Percentiles rank a stretch among this genome's conserved stretches.
phyloP scores from a whole-genome alignment of 495 filamentous ascomycete species.

The Talaromyces nanjingensis region DNA sequence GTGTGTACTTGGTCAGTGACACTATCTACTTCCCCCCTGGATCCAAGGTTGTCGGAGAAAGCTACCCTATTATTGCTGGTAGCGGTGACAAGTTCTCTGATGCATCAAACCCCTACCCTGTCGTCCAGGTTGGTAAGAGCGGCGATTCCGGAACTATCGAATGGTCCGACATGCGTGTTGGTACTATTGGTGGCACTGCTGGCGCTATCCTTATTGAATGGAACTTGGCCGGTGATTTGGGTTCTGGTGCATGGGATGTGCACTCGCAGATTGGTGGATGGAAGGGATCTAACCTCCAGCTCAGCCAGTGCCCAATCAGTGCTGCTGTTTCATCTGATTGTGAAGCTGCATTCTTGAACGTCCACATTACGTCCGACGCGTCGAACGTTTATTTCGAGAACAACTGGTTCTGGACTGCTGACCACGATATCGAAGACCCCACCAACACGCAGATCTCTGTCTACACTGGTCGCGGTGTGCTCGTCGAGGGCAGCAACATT shows the following conservation, averaged over 20 bases:
- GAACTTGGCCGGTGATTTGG: conserved; percentile 45
- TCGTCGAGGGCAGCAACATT: conserved; percentile 48
- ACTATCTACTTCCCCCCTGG: conserved; percentile 26
- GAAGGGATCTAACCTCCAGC: conserved; percentile 32
- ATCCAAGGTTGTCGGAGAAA: conserved; percentile 28
- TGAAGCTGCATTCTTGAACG: conserved; percentile 65
- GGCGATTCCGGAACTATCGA: conserved; percentile 39
- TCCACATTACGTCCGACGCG: conserved; percentile 69
- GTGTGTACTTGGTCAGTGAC: conserved; percentile 26
- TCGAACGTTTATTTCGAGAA: conserved; percentile 77
- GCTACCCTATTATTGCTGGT: conserved; percentile 50
- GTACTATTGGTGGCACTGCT: conserved; percentile 39
- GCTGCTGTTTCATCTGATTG: conserved; percentile 29
- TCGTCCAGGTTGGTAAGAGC: conserved; percentile 49
- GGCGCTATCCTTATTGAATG: conserved; percentile 63
- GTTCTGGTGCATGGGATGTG: conserved; percentile 40
- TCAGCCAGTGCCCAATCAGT: conserved; percentile 27
- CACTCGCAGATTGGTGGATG: conserved; percentile 50
- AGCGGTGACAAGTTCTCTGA: conserved; percentile 48
- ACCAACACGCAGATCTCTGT: conserved; percentile 69
- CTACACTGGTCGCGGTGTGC: conserved; percentile 73
- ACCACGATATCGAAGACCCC: conserved; percentile 85
- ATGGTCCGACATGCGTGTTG: conserved; percentile 47
- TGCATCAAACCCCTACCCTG: conserved; percentile 49
- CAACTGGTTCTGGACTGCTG: conserved; percentile 90